phyloP scores from a whole-genome alignment of 2,329 filamentous ascomycete genomes.

The Colletotrichum navitas region DNA sequence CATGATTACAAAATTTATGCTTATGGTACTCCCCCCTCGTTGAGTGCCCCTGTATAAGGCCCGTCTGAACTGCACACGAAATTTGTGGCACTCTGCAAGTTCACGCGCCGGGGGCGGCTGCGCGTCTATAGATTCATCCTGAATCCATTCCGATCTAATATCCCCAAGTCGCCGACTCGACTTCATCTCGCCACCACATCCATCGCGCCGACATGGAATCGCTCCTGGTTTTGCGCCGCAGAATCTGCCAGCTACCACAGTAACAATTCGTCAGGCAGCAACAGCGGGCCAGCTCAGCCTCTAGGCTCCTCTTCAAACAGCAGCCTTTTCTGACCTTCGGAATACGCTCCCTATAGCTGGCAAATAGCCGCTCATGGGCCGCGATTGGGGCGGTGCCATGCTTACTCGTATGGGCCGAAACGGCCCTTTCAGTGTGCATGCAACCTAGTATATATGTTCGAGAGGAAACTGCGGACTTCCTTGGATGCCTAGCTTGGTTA shows the following conservation, averaged over 20 bases:
- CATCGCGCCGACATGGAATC: not conserved
- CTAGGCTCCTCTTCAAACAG: too few relatives aligned
- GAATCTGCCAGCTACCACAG: not conserved
- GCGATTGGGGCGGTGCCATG: not conserved
- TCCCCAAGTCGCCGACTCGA: conserved; percentile 2
- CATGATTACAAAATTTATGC: not conserved
- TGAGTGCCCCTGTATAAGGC: not conserved
- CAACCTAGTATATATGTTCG: too few relatives aligned
- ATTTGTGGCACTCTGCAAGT: too few relatives aligned
- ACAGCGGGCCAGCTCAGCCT: not conserved
- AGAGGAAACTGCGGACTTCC: not conserved
- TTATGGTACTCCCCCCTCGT: not conserved
- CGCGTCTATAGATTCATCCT: not conserved
- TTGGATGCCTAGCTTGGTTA: not conserved
- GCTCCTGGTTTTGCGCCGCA: not conserved
- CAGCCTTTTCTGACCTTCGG: too few relatives aligned
- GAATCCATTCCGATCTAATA: not conserved
- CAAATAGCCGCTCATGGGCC: too few relatives aligned
- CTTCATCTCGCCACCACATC: conserved; percentile 11
- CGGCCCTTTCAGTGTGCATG: not conserved
- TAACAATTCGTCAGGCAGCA: not conserved
- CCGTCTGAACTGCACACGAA: not conserved
- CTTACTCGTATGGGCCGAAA: not conserved
- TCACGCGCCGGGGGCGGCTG: not conserved
- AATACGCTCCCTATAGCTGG: too few relatives aligned